A percentile compares a stretch with the other conserved stretches of the same genome.
phyloP scores from a whole-genome alignment of 768 basidiomycete genomes.

The Termitomyces sp. region DNA sequence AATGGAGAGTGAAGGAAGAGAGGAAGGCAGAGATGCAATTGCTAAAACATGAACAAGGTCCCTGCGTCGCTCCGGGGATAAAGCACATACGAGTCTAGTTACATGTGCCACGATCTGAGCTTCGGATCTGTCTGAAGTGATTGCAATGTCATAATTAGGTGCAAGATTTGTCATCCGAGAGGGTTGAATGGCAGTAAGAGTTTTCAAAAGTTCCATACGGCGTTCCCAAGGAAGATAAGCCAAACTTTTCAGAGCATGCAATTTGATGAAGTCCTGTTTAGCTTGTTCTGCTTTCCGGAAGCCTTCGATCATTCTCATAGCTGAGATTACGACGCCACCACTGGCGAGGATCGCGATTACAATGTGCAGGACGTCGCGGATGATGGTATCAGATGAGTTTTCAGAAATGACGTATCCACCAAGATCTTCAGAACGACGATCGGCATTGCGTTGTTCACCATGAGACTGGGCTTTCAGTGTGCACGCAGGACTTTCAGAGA shows the following conservation, averaged over 20 bases:
- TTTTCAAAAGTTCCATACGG: background rate
- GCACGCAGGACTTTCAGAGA: background rate
- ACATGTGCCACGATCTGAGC: background rate
- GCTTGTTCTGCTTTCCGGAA: conserved; percentile 3
- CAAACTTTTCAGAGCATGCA: background rate
- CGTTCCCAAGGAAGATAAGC: background rate
- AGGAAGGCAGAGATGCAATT: background rate
- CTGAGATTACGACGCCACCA: conserved; percentile 1
- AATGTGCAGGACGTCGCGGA: background rate
- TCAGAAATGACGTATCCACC: background rate
- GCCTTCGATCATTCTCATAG: background rate
- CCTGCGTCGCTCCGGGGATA: background rate
- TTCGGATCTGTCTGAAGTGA: background rate
- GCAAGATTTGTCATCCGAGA: background rate
- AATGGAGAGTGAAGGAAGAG: background rate
- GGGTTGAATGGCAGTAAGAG: background rate
- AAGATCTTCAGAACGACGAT: background rate
- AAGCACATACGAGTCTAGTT: background rate
- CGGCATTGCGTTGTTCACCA: background rate
- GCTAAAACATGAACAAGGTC: background rate
- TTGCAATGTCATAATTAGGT: background rate
- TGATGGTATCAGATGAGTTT: background rate
- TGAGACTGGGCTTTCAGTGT: background rate
- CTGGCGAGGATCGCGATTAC: background rate
- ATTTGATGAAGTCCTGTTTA: conserved; percentile 2